Evolutionary conservation across 768 basidiomycete genomes (phyloP), one percentile per base, ranked within the genome.

Genomic region (Amanita molliuscula): DNA sequence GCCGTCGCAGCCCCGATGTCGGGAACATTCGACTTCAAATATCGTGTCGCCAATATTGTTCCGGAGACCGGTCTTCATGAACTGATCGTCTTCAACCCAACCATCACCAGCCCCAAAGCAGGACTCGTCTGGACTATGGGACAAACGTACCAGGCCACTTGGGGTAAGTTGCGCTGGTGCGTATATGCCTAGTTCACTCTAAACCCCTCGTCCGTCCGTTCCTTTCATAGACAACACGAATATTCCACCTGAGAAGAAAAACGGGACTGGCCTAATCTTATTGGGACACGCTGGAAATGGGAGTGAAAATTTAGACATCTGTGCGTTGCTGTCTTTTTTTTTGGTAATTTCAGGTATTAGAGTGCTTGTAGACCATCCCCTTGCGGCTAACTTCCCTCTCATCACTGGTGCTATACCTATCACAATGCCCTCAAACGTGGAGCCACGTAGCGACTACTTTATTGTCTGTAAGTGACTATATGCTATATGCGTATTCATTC

Each of bases 291-390:
- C 51, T 6, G 46, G 53, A 10, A 55, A 56, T 41, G 45, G 58
- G 29, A 75, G 69, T 47, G 77, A 80, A 54, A 68, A 79, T 55
- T 58, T 79, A 56, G 66, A 79, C 47, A 61, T 64, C 21, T 5
- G 78, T 77, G 50, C 48, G 75, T 62, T 29, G 20, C 15, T 13
- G 26, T 21, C 20, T 29, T 33, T 11, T 5, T 21, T 15, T 33
- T 20, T 16, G n/a, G 10, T 13, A 13, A 13, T 2, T 18, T 21
- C 41, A 26, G 36, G 8, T 25, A 3, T 20, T 21, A 10, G 18
- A 9, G 25, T 7, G 20, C 7, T 28, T 13, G 13, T 26, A 66
- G 65, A 18, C 21, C 55, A 59, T 37, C 64, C 65, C 15, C 57
- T 66, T 16, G 65, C 64, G 20, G 41, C 48, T n/a, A 45, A 47